phyloP scores from a whole-genome alignment of 495 filamentous ascomycete genomes.

The Penicillium arizonense region DNA sequence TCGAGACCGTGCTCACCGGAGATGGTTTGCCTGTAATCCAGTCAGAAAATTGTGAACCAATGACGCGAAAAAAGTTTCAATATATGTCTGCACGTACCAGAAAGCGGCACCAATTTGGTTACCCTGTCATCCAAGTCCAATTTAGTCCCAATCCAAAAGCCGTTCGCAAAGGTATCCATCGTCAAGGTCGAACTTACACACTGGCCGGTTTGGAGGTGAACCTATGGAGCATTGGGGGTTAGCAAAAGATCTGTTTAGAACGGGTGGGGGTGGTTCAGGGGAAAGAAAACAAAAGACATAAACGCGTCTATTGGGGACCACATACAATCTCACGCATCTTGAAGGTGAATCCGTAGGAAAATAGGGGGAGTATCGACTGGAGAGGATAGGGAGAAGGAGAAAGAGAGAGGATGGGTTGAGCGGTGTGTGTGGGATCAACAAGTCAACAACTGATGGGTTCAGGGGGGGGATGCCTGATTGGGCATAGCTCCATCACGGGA shows the following conservation, averaged over 20 bases:
- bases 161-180: conserved; percentile 6
- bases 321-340: conserved; percentile 96
- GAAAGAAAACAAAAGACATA: conserved; percentile 22
- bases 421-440: conserved; percentile 43
- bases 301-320: conserved; percentile 43
- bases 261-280: conserved; percentile 48
- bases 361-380: conserved; percentile 17
- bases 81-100: conserved; percentile 61
- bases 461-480: conserved; percentile 25
- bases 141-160: conserved; percentile 27
- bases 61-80: conserved; percentile 4
- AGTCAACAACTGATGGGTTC: conserved; percentile 26
- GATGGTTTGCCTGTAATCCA: conserved; percentile 77
- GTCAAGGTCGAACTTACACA: conserved; percentile 62
- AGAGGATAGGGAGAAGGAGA: conserved; percentile 28
- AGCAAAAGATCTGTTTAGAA: conserved; percentile 32
- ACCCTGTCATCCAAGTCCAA: conserved; percentile 58
- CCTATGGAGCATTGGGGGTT: conserved; percentile 57
- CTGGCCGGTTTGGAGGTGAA: conserved; percentile 98
- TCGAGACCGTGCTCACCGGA: conserved; percentile 99
- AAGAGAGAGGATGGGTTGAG: conserved; percentile 22
- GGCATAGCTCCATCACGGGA: conserved; percentile 32
- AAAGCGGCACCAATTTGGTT: conserved; percentile 99
- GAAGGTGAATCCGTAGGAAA: conserved; percentile 43
- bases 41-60: conserved; percentile 33